phyloP scores from a whole-genome alignment of 2,329 filamentous ascomycete species.

The Colletotrichum trifolii region DNA sequence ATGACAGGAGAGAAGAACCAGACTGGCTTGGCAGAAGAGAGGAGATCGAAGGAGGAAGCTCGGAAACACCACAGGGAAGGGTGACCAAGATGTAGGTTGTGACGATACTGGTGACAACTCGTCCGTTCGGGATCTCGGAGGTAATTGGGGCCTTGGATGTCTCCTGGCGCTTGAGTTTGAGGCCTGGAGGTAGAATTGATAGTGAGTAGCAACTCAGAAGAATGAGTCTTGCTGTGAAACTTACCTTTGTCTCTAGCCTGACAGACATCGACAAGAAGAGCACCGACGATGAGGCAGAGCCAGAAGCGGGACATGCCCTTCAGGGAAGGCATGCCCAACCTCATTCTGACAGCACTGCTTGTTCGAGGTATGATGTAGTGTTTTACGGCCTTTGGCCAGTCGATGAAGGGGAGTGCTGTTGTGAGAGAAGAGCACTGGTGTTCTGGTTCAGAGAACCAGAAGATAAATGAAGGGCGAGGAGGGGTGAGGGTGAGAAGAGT shows the following conservation, averaged over 20 bases:
- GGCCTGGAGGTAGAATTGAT: background rate
- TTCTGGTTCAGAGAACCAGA: too few relatives aligned
- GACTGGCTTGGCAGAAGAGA: background rate
- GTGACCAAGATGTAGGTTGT: constrained; percentile 14
- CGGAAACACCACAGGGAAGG: constrained; percentile 2
- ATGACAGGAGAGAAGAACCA: background rate
- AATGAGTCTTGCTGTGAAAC: background rate
- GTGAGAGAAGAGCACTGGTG: too few relatives aligned
- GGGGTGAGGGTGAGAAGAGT: too few relatives aligned
- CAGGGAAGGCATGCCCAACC: background rate
- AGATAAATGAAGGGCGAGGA: too few relatives aligned
- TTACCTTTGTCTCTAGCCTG: constrained; percentile 18
- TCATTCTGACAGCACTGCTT: background rate
- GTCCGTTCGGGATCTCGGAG: background rate
- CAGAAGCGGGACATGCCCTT: background rate
- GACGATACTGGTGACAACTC: constrained; percentile 12
- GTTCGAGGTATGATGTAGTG: too few relatives aligned
- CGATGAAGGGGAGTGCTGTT: too few relatives aligned
- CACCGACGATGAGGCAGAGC: background rate
- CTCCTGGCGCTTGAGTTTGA: background rate
- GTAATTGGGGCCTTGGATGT: background rate
- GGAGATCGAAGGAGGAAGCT: background rate
- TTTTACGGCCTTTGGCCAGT: too few relatives aligned
- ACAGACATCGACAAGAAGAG: background rate
- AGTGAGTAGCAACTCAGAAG: background rate